Evolutionary conservation across 1,139 yeast genomes (phyloP).

Genomic region (Oligophagozyma castellii): DNA sequence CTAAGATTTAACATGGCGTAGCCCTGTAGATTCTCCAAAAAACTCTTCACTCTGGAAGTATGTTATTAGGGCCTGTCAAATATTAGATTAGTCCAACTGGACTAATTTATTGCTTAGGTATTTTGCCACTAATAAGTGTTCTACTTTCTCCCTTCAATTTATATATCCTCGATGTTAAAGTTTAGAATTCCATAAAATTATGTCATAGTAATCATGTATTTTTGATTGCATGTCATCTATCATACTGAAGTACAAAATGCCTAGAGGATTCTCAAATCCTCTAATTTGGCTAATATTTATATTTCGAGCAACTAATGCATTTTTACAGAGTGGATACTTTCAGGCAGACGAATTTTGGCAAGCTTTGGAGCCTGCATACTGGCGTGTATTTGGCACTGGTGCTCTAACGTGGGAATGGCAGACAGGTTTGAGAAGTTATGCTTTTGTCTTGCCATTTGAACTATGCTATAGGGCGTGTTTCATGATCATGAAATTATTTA

Average conservation of each 20-base stretch:
- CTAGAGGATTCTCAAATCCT: too few relatives aligned
- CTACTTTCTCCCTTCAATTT: background rate
- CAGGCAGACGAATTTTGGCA: conserved; percentile 98
- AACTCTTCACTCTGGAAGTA: too few relatives aligned
- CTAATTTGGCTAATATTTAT: too few relatives aligned
- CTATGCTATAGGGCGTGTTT: conserved; percentile 12
- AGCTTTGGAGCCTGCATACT: conserved; percentile 83
- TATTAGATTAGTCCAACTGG: too few relatives aligned
- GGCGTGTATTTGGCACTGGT: conserved; percentile 63
- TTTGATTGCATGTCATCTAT: too few relatives aligned
- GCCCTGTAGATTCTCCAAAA: too few relatives aligned
- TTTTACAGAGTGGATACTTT: conserved; percentile 58
- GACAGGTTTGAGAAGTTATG: conserved; percentile 55
- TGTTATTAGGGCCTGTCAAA: too few relatives aligned
- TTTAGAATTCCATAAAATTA: background rate
- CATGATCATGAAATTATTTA: conserved; percentile 2
- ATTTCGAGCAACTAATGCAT: conserved; percentile 47
- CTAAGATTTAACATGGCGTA: too few relatives aligned
- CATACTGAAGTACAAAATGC: too few relatives aligned
- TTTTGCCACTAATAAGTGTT: too few relatives aligned
- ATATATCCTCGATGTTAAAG: background rate
- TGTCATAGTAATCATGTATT: too few relatives aligned
- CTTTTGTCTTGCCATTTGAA: conserved; percentile 62
- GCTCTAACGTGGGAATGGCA: conserved; percentile 93
- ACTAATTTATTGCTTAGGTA: too few relatives aligned